Percentiles rank a stretch among this genome's conserved stretches.
Evolutionary conservation across 768 basidiomycete species (phyloP).

Genomic region (Ephemerocybe angulata): DNA sequence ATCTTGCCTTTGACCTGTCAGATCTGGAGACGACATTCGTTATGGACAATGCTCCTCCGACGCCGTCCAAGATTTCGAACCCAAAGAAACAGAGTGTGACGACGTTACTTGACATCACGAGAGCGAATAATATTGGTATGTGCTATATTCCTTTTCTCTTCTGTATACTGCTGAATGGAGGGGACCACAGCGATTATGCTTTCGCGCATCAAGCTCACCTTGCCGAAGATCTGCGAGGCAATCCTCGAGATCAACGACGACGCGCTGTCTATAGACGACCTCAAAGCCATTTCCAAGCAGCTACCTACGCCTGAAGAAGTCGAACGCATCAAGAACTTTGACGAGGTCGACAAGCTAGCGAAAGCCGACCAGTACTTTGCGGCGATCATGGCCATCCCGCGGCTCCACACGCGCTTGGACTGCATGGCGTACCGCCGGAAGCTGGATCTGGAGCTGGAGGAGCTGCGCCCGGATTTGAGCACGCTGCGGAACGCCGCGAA

Average conservation of each 20-base stretch:
- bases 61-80: slow-evolving; percentile 38
- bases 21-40: slow-evolving; percentile 76
- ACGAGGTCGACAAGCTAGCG: slow-evolving; percentile 68
- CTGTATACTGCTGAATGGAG: background rate
- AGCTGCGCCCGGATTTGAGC: slow-evolving; percentile 78
- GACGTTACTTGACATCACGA: slow-evolving; percentile 72
- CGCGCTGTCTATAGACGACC: slow-evolving; percentile 64
- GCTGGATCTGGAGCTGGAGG: slow-evolving; percentile 78
- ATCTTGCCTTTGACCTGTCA: slow-evolving; percentile 50
- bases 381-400: slow-evolving; percentile 76
- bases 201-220: slow-evolving; percentile 62
- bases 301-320: slow-evolving; percentile 84
- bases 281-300: slow-evolving; percentile 71
- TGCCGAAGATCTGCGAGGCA: slow-evolving; percentile 64
- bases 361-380: slow-evolving; percentile 80
- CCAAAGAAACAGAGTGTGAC: slow-evolving; percentile 59
- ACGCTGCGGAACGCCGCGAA: slow-evolving; percentile 65
- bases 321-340: slow-evolving; percentile 63
- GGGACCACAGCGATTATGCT: slow-evolving; percentile 85
- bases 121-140: slow-evolving; percentile 82
- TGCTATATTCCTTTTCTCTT: slow-evolving; percentile 6
- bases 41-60: slow-evolving; percentile 44
- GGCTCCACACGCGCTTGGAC: slow-evolving; percentile 67
- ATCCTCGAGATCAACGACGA: slow-evolving; percentile 70
- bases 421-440: slow-evolving; percentile 84